These are phyloP conservation scores for Liquidambar formosana DNA, from an alignment of 164 flowering plant genomes.

Conservation along the genomic window DNA sequence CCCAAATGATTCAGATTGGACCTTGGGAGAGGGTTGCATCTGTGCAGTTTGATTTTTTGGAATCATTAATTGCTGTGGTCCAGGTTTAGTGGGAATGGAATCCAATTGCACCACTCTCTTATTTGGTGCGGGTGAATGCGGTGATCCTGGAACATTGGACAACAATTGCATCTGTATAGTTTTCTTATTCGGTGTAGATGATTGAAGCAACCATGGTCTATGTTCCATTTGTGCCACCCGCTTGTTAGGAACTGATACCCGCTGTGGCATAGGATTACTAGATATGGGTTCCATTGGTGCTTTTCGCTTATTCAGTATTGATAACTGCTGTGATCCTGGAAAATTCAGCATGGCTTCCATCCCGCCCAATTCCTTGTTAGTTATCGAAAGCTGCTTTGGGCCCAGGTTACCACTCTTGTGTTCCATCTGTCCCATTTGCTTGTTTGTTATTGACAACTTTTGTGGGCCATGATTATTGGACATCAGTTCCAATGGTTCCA, in stretches of 20 bases:
- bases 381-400: conserved; percentile 15
- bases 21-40: conserved; percentile 41
- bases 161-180: conserved; percentile 21
- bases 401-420: conserved; percentile 13
- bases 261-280: conserved; percentile 19
- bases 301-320: conserved; percentile 41
- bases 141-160: conserved; percentile 20
- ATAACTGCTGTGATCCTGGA: conserved; percentile 23
- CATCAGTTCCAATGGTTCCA: conserved; percentile 20
- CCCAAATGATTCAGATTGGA: conserved; percentile 49
- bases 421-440: conserved; percentile 25
- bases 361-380: conserved; percentile 16
- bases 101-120: conserved; percentile 35
- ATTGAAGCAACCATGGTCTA: conserved; percentile 43
- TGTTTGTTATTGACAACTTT: conserved; percentile 9
- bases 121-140: conserved; percentile 13
- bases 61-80: conserved; percentile 17
- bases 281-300: conserved; percentile 31
- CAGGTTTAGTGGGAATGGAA: conserved; percentile 25
- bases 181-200: conserved; percentile 33
- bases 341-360: conserved; percentile 19
- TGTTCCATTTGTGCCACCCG: conserved; percentile 36
- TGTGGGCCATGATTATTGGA: conserved; percentile 15
- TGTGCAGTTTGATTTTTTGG: conserved; percentile 35
- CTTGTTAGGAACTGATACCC: conserved; percentile 33